Conservation (phyloP, 2,329 filamentous ascomycete species). For the Trichoderma afroharzianum region DNA sequence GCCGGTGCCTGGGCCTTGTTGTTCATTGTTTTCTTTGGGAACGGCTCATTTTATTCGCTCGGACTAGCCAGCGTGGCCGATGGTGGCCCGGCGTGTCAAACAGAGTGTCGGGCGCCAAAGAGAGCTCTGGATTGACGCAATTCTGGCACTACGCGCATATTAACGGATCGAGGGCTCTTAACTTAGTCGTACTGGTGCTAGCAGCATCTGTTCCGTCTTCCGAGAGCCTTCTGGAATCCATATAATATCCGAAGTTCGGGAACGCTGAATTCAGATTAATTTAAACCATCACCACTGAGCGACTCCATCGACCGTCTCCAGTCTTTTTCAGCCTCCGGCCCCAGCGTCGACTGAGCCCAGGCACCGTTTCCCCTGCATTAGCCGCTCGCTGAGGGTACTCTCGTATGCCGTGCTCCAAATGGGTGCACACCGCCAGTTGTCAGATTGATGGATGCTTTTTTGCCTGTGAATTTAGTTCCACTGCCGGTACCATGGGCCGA, state of each 20-base stretch:
- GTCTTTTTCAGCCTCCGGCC: background rate
- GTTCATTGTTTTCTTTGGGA: background rate
- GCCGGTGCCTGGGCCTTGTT: background rate
- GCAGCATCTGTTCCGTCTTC: background rate
- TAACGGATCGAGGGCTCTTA: background rate
- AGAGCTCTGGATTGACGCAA: background rate
- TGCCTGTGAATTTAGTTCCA: background rate
- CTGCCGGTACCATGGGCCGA: background rate
- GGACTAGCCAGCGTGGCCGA: too few relatives aligned
- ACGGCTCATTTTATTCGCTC: background rate
- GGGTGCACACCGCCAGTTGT: constrained; percentile 11
- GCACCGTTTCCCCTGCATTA: constrained; percentile 15
- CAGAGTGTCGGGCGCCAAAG: background rate
- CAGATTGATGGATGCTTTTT: background rate
- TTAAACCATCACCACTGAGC: background rate
- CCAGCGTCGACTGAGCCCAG: background rate
- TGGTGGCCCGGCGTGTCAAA: constrained; percentile 4
- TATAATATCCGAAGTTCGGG: background rate
- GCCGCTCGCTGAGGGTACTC: background rate
- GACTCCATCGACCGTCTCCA: background rate
- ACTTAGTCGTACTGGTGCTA: background rate
- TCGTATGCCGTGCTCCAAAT: background rate
- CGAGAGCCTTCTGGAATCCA: background rate
- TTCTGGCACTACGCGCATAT: background rate
- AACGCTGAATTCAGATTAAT: background rate